These are phyloP conservation scores for Scytalidium lignicola DNA, from an alignment of 2,329 filamentous ascomycete genomes.

Conservation along the genomic window DNA sequence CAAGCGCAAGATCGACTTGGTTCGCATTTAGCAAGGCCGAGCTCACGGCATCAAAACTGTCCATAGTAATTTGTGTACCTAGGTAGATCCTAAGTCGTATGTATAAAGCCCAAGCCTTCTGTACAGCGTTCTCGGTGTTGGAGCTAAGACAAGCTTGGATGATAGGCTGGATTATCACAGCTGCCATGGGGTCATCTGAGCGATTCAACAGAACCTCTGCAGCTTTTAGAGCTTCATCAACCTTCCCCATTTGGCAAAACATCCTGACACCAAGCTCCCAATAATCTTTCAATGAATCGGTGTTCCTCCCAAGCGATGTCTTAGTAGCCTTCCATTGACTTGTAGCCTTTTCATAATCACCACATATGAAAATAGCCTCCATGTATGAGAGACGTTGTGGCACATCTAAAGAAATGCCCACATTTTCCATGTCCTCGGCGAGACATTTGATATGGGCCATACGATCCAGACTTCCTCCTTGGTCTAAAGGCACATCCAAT, in stretches of 20 bases:
- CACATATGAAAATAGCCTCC: constrained; percentile 61
- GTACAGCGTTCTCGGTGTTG: constrained; percentile 40
- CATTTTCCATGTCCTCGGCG: constrained; percentile 59
- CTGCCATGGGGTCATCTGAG: constrained; percentile 37
- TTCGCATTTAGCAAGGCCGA: constrained; percentile 64
- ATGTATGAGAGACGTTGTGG: constrained; percentile 62
- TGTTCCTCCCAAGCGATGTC: constrained; percentile 15
- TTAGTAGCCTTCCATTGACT: constrained; percentile 27
- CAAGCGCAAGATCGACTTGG: constrained; percentile 61
- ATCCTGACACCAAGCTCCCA: constrained; percentile 65
- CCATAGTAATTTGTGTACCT: constrained; percentile 56
- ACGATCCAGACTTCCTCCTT: constrained; percentile 45
- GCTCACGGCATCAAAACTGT: constrained; percentile 72
- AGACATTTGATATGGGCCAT: constrained; percentile 58
- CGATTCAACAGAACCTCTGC: constrained; percentile 47
- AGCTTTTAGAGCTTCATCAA: constrained; percentile 53
- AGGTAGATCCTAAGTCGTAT: constrained; percentile 57
- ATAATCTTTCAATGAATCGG: constrained; percentile 39
- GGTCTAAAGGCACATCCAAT: constrained; percentile 45
- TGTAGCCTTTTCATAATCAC: constrained; percentile 40
- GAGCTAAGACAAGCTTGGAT: constrained; percentile 57
- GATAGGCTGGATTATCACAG: constrained; percentile 60
- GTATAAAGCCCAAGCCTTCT: constrained; percentile 64
- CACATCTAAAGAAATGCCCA: constrained; percentile 48
- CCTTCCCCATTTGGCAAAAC: constrained; percentile 51